Evolutionary conservation across 225 moss, liverwort and hornwort genomes (phyloP).

Genomic region (Physcomitrellopsis africana): DNA sequence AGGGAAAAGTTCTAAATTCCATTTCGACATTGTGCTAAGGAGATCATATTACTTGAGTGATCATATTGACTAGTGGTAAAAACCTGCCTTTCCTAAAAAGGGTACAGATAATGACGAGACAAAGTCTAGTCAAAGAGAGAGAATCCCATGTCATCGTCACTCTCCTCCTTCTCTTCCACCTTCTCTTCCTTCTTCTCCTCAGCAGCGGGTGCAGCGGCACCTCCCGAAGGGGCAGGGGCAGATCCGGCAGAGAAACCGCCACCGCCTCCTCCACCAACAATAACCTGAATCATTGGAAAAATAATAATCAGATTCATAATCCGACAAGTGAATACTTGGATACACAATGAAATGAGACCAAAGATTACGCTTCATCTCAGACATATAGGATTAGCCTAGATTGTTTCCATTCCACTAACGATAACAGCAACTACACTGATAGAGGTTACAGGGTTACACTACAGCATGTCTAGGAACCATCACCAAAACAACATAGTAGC

Average conservation of each 20-base stretch:
- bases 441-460: no score
- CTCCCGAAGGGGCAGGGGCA: conserved; percentile 41
- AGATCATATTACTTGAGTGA: no score
- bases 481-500: no score
- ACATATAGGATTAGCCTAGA: no score
- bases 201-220: conserved; percentile 43
- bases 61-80: conserved; percentile 29
- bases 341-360: no score
- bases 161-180: conserved; percentile 81
- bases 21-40: no score
- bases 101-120: conserved; percentile 1
- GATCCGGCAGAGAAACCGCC: conserved; percentile 31
- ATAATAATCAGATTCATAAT: not conserved
- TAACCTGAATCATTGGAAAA: conserved; percentile 27
- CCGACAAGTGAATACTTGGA: no score
- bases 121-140: conserved; percentile 67
- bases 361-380: no score
- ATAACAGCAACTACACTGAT: no score
- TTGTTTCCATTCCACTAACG: no score
- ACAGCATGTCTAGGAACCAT: no score
- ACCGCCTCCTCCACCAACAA: conserved; percentile 69
- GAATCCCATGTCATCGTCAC: conserved; percentile 92
- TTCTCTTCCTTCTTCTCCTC: conserved; percentile 59
- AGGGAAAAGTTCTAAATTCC: no score
- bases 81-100: conserved; percentile 29